Conservation (phyloP, 306 rosid species). For the Ziziphus jujuba region DNA sequence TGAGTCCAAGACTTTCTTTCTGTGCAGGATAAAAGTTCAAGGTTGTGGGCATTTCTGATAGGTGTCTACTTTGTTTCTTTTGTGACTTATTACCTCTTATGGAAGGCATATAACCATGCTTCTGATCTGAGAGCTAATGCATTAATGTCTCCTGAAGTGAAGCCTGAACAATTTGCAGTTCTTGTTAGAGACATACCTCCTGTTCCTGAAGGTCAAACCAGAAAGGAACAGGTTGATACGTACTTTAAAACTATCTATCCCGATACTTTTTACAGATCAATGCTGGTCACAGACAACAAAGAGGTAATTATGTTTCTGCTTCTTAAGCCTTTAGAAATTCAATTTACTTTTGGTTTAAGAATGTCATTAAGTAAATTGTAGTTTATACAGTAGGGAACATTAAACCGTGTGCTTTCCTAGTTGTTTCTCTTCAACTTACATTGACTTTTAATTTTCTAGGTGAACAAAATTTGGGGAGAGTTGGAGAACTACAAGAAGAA, state of each 20-base stretch:
- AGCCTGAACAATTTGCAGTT: conserved; percentile 71
- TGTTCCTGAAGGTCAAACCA: conserved; percentile 52
- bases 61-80: conserved; percentile 80
- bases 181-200: conserved; percentile 90
- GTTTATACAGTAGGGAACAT: neutral
- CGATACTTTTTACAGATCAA: conserved; percentile 74
- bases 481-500: conserved; percentile 75
- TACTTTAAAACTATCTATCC: conserved; percentile 65
- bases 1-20: conserved; percentile 12
- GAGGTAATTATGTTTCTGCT: conserved; percentile 34
- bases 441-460: conserved; percentile 45
- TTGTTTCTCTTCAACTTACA: conserved; percentile 13
- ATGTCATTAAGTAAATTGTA: neutral
- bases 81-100: conserved; percentile 62
- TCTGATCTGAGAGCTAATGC: conserved; percentile 62
- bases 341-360: neutral
- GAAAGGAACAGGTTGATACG: conserved; percentile 77
- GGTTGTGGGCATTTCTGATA: conserved; percentile 80
- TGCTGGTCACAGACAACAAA: conserved; percentile 78
- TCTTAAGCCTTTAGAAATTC: neutral
- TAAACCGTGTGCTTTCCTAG: conserved; percentile 3
- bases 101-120: conserved; percentile 82
- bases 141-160: conserved; percentile 57
- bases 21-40: conserved; percentile 49
- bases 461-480: conserved; percentile 60